Base-by-base conservation (phyloP, 2,329 filamentous ascomycete genomes). In the Penicillium sp. region DNA sequence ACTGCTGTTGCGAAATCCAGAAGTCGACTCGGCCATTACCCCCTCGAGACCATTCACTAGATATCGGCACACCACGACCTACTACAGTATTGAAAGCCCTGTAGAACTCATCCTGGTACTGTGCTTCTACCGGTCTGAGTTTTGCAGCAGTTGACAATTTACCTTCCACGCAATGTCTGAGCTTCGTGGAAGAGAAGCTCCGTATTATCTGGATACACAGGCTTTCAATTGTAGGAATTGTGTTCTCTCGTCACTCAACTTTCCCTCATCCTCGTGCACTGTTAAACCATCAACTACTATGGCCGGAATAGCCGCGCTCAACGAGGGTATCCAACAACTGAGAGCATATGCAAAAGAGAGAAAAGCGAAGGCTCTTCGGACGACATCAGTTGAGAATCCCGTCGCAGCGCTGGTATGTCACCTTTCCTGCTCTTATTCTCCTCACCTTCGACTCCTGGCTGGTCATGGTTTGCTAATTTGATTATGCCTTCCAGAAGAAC, bases 91-190 rank as follows among this genome's bases (percentile, higher is more conserved):
- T 40, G 12, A 58, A 48, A 30, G 43, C 28, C 21, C 56, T 11
- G 30, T 61, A 61, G 18, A 60, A 61, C 33, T 61, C 60, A 47
- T 60, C 58, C 46, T 61, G 58, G 40, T 58, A 61, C 23, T 24
- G 21, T 24, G 55, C 52, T 38, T 61, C 58, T 6, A 56, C 42
- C 4, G 58, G 60, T 33, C 52, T 30, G n/a, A 45, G 24, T 40
- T 21, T 38, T 6, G 46, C 50, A 12, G 20, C 50, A 54, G 23
- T 55, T 20, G 40, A 43, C n/a, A 43, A 21, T 43, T 51, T 51
- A 16, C 48, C 33, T 51, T 51, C 2, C 33, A 51, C 33, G 16
- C 28, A 51, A 33, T 33, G 48, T 7, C 48, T 40, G 23, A 38
- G 48, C 2, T 51, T 51, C 16, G 38, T 51, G 1, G 48, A 1